Evolutionary conservation across 345 rosid species (phyloP).

Genomic region (Aquilaria sinensis): DNA sequence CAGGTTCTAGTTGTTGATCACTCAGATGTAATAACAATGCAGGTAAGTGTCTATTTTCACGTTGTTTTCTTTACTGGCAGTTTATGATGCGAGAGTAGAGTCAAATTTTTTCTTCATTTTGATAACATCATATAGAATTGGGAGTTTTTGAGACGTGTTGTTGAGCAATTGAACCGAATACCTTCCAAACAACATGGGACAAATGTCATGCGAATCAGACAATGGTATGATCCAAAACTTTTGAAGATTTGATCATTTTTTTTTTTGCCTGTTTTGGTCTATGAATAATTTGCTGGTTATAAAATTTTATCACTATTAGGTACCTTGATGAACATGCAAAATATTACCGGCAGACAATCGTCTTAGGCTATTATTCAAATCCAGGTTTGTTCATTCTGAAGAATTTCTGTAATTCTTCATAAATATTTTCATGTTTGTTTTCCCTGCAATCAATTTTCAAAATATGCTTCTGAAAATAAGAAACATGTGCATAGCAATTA

Average conservation of each 20-base stretch:
- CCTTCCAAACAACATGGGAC: constrained; percentile 83
- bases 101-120: constrained; percentile 4
- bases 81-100: constrained; percentile 1
- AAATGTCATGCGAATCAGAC: constrained; percentile 84
- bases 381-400: constrained; percentile 45
- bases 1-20: constrained; percentile 93
- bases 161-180: constrained; percentile 55
- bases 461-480: no score
- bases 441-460: no score
- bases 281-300: constrained; percentile 5
- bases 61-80: not conserved
- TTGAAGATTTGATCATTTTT: not conserved
- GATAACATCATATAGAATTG: constrained; percentile 56
- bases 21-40: constrained; percentile 89
- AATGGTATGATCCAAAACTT: constrained; percentile 37
- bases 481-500: no score
- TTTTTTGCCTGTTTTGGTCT: not conserved
- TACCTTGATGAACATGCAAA: constrained; percentile 75
- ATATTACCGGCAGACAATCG: constrained; percentile 72
- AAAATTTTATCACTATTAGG: constrained; percentile 34
- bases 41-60: constrained; percentile 39
- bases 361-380: constrained; percentile 67
- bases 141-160: constrained; percentile 52
- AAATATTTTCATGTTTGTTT: no score
- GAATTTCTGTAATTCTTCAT: constrained; percentile 4